These are phyloP conservation scores for Leptographium procerum DNA, from an alignment of 2,329 filamentous ascomycete genomes.

Conservation along the genomic window DNA sequence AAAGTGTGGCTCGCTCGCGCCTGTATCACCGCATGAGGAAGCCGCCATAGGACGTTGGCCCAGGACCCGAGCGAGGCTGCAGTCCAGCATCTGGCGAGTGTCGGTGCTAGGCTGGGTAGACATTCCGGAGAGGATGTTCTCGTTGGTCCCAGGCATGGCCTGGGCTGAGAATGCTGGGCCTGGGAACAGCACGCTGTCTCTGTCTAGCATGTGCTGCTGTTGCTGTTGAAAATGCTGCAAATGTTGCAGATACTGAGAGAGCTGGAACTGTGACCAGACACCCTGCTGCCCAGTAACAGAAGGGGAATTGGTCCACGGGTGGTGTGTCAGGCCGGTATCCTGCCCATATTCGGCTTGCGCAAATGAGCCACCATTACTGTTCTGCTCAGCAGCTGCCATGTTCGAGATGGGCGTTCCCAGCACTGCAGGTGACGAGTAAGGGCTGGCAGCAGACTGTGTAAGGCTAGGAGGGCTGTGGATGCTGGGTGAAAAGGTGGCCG, in stretches of 20 bases:
- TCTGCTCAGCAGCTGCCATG: neutral
- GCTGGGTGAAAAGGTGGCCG: neutral
- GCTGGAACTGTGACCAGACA: neutral
- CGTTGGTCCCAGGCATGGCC: neutral
- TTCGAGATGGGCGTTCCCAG: neutral
- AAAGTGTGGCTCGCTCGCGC: neutral
- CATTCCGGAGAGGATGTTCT: neutral
- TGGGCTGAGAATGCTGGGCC: neutral
- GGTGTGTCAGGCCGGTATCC: neutral
- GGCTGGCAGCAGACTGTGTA: neutral
- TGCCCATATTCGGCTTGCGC: neutral
- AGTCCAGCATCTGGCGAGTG: neutral
- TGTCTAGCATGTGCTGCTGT: neutral
- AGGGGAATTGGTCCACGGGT: neutral
- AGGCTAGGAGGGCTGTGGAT: neutral
- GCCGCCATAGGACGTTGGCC: neutral
- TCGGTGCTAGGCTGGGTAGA: neutral
- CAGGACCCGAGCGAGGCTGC: neutral
- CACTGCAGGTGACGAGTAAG: neutral
- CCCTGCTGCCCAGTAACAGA: neutral
- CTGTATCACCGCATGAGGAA: neutral
- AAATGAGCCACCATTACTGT: neutral
- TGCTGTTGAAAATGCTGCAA: neutral
- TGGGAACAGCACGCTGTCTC: neutral
- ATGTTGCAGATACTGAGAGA: neutral